Evolutionary conservation across 2,329 filamentous ascomycete genomes (phyloP), one percentile per base, ranked within the genome.

Genomic region (Acrocalymma vagum): DNA sequence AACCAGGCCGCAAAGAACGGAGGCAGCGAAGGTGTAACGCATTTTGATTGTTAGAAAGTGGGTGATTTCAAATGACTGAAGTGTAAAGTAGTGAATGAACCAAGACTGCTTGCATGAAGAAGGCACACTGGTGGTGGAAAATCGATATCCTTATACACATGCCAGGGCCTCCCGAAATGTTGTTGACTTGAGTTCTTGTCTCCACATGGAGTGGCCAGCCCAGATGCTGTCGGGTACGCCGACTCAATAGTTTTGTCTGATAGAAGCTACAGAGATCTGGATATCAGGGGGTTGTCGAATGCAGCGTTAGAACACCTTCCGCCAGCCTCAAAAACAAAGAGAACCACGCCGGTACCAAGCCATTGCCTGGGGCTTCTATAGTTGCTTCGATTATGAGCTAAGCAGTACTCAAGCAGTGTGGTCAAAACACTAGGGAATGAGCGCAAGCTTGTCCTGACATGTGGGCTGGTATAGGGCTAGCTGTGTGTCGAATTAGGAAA

Each of bases 11-110:
- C 33, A 45, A n/a, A 59, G 32, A 31, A 45, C 53, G 34, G 56
- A 54, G 32, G 45, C 43, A 29, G 56, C 25, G 15, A 54, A 18
- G 22, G 46, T 34, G 45, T 55, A 54, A 46, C 56, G 56, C 58
- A 63, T 63, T 7, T 54, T 55, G 48, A 46, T 27, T 10, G 14
- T 29, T 34, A 29, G 25, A 28, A 32, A 13, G 21, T 26, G 8
- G 23, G 6, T 11, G 29, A 27, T 26, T 25, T 11, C 25, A 23
- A 27, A 40, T n/a, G n/a, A n/a, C n/a, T n/a, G n/a, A n/a, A n/a
- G n/a, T n/a, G n/a, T n/a, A n/a, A n/a, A n/a, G n/a, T n/a, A n/a
- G n/a, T n/a, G n/a, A n/a, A n/a, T n/a, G n/a, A n/a, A n/a, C n/a
- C n/a, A n/a, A n/a, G n/a, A n/a, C n/a, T n/a, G n/a, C n/a, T n/a